These are phyloP conservation scores for Phanerochaete sordida DNA, from an alignment of 768 basidiomycete genomes.

Conservation along the genomic window DNA sequence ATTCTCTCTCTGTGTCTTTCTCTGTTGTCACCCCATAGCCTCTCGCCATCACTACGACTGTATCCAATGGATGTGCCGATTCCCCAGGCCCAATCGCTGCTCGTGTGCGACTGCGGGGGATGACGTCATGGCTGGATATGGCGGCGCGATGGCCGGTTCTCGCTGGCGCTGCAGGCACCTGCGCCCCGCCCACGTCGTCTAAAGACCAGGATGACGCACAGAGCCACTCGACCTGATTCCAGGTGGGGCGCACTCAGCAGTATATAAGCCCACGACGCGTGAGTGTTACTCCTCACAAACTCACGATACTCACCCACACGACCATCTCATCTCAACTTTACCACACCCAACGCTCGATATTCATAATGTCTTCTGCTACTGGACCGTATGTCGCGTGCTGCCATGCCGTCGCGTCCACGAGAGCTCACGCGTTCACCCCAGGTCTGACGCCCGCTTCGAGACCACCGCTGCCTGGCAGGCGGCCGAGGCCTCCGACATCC, in stretches of 20 bases:
- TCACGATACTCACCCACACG: conserved; percentile 1
- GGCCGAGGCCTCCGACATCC: conserved; percentile 40
- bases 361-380: conserved; percentile 11
- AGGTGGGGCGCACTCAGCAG: conserved; percentile 8
- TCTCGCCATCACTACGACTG: not conserved
- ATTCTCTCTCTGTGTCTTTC: not conserved
- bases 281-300: not conserved
- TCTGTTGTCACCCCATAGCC: not conserved
- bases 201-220: not conserved
- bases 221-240: conserved; percentile 8
- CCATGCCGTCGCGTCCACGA: not conserved
- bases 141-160: not conserved
- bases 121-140: conserved; percentile 1
- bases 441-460: conserved; percentile 33
- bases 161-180: not conserved
- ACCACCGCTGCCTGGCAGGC: conserved; percentile 56
- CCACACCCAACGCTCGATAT: too few species aligned
- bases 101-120: not conserved
- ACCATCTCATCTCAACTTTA: too few species aligned
- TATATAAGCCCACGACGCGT: conserved; percentile 4
- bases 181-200: not conserved
- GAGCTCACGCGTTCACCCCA: not conserved
- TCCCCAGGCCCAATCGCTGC: not conserved
- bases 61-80: not conserved
- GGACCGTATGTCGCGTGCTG: conserved; percentile 5